Conservation (phyloP, 805 yeast genomes). For the Candida nitratophila region DNA sequence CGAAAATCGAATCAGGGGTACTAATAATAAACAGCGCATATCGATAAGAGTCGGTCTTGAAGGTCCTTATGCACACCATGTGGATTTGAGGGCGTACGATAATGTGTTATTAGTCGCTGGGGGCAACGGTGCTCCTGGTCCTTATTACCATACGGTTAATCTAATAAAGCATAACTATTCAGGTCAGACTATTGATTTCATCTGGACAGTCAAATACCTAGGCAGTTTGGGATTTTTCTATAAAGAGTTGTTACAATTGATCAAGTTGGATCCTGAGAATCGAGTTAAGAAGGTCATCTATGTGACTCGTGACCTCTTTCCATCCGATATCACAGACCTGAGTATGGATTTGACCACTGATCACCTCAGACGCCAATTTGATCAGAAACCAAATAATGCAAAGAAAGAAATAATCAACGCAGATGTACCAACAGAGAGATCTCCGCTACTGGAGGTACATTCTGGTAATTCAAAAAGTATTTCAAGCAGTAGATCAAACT, state of each 20-base stretch:
- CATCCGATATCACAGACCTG: no score
- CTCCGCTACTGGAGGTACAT: no score
- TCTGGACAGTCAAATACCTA: constrained; percentile 38
- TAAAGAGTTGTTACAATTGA: constrained; percentile 28
- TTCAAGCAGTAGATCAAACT: no score
- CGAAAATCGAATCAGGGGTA: constrained; percentile 13
- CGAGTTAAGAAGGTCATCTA: constrained; percentile 13
- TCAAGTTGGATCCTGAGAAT: constrained; percentile 8
- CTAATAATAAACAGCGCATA: no score
- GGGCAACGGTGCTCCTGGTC: constrained; percentile 55
- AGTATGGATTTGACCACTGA: no score
- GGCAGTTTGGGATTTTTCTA: constrained; percentile 36
- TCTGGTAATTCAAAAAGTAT: no score
- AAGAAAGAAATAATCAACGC: no score
- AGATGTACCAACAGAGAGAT: no score
- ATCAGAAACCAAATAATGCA: no score
- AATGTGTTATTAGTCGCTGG: constrained; percentile 43
- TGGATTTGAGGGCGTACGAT: constrained; percentile 34
- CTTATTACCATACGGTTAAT: constrained; percentile 34
- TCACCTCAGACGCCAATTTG: no score
- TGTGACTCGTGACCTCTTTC: constrained; percentile 8
- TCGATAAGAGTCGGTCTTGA: constrained; percentile 36
- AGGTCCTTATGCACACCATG: constrained; percentile 47
- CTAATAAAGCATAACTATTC: constrained; percentile 2
- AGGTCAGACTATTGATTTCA: constrained; percentile 24